These are phyloP conservation scores for Pyrenophora tritici-repentis DNA, from an alignment of 2,329 filamentous ascomycete genomes.

Conservation along the genomic window DNA sequence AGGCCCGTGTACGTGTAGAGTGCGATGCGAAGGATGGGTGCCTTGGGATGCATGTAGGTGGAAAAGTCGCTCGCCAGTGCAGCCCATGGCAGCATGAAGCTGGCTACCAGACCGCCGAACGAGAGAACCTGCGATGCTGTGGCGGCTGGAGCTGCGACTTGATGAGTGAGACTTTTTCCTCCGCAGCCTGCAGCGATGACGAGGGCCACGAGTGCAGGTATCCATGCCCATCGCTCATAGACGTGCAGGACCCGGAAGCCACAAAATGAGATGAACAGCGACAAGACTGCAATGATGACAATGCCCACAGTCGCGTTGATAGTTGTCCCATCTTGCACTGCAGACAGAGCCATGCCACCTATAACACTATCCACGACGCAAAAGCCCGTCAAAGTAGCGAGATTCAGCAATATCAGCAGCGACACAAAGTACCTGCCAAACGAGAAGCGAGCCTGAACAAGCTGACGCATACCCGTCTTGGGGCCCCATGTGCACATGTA, in stretches of 20 bases:
- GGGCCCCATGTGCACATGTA: constrained; percentile 64
- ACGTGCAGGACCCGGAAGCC: constrained; percentile 61
- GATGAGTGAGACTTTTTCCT: constrained; percentile 56
- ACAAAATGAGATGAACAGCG: constrained; percentile 65
- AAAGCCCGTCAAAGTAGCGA: constrained; percentile 68
- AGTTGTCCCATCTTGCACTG: constrained; percentile 39
- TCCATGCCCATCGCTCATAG: constrained; percentile 64
- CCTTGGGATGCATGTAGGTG: constrained; percentile 64
- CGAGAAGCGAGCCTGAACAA: constrained; percentile 67
- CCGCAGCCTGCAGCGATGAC: constrained; percentile 61
- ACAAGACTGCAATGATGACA: constrained; percentile 62
- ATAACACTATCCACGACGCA: constrained; percentile 65
- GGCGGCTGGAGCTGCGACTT: constrained; percentile 51
- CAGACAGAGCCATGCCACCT: constrained; percentile 57
- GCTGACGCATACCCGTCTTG: constrained; percentile 67
- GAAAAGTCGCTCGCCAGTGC: constrained; percentile 64
- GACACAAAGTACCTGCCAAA: constrained; percentile 62
- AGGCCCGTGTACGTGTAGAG: constrained; percentile 63
- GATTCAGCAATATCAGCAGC: constrained; percentile 65
- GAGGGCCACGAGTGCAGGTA: constrained; percentile 61
- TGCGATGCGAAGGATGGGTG: constrained; percentile 58
- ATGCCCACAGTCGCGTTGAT: constrained; percentile 64
- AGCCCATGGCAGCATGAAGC: constrained; percentile 67
- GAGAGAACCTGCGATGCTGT: constrained; percentile 57
- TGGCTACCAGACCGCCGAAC: constrained; percentile 66